Base-by-base conservation (phyloP, 2,329 filamentous ascomycete genomes). In the Phyllosticta citriasiana region DNA sequence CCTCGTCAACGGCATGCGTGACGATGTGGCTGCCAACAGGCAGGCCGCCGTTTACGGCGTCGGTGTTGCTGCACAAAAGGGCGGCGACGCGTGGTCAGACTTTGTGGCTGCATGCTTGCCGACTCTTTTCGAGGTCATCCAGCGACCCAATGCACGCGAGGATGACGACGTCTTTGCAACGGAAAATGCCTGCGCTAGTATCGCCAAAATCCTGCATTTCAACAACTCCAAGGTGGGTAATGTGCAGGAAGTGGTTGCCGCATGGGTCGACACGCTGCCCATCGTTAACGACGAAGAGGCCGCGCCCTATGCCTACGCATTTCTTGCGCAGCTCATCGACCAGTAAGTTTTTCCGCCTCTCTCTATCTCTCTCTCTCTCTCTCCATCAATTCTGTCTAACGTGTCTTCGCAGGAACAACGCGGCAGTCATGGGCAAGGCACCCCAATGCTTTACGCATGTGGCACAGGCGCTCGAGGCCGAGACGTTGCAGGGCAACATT, bases 121-220 rank as follows among this genome's bases (percentile, higher is more conserved):
- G 10, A 86, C 85, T 65, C 81, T 99, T 33, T 96, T 99, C 79
- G 86, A 91, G 71, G 88, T 90, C 55, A 91, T 87, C 5, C 87
- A 89, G 70, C 82, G 93, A 60, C 84, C 88, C 2, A 88, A 96
- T 65, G 87, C 93, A 4, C 85, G 94, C 65, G 87, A 84, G 55
- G 94, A 97, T 65, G 94, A 97, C 68, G 92, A 97, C 68, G 88
- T 96, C 1, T 99, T 96, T 72, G 94, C 94, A 2, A 97, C 94
- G 1, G 94, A 99, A 77, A 99, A 99, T 71, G 93, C 93, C 6
- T 97, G 91, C 67, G 93, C 94, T 52, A 91, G 91, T 66, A 94
- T 99, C 70, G 94, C 94, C 40, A 99, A 99, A 82, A 93, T 99
- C 59, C 80, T 99, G 65, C 91, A 96, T 72, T 97, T 87, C 78